These are phyloP conservation scores for Arxiozyma slooffiae DNA, from an alignment of 1,139 yeast genomes.

Conservation along the genomic window DNA sequence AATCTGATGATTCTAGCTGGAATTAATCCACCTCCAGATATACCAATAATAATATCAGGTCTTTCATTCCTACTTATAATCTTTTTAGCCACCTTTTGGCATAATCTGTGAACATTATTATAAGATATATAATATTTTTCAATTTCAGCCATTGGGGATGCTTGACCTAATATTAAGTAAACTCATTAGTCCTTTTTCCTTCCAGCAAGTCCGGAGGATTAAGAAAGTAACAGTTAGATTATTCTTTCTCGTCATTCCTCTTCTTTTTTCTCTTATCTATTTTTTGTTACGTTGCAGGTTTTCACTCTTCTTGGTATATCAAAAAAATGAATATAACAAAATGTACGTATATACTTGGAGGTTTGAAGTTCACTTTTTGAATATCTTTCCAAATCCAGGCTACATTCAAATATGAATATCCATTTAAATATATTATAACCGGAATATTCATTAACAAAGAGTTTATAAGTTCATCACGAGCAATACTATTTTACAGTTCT, in stretches of 20 bases:
- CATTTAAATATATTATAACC: neutral
- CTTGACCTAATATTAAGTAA: no score
- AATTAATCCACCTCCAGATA: slow-evolving; percentile 88
- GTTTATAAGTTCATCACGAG: no score
- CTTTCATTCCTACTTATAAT: slow-evolving; percentile 52
- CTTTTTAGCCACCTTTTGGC: slow-evolving; percentile 71
- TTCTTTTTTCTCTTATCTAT: no score
- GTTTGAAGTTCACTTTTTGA: no score
- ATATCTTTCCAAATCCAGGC: neutral
- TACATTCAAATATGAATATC: neutral
- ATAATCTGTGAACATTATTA: slow-evolving; percentile 86
- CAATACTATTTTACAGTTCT: neutral
- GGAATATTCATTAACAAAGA: neutral
- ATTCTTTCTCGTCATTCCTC: no score
- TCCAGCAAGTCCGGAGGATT: no score
- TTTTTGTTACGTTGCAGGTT: neutral
- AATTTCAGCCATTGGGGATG: slow-evolving; percentile 8
- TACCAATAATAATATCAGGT: slow-evolving; percentile 85
- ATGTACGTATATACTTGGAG: neutral
- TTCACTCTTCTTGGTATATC: neutral
- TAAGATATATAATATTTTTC: slow-evolving; percentile 74
- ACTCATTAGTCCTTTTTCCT: no score
- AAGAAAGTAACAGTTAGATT: no score
- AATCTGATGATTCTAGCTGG: slow-evolving; percentile 94
- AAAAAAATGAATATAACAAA: no score